A percentile compares a stretch with the other conserved stretches of the same genome.
Conservation (phyloP, 108 stramenopile genomes). For the Nitzschia sp. region DNA sequence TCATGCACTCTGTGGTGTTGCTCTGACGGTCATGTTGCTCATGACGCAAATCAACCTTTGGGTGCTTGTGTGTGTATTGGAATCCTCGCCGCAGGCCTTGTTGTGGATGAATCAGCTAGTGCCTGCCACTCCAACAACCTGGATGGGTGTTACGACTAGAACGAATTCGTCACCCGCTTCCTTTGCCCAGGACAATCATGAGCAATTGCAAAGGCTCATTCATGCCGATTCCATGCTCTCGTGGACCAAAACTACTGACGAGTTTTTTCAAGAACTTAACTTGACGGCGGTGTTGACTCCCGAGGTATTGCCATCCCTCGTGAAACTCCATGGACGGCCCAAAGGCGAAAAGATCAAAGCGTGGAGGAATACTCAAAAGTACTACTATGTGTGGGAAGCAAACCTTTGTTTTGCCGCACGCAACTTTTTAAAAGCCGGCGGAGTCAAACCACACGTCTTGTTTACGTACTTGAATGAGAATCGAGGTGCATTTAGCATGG, state of each 20-base stretch:
- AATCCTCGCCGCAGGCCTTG: not conserved
- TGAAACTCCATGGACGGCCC: not conserved
- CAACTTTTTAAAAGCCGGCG: not conserved
- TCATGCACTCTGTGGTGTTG: not conserved
- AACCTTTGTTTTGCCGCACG: slow-evolving; percentile 9
- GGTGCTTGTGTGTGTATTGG: not conserved
- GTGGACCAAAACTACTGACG: slow-evolving; percentile 1
- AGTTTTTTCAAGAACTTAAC: slow-evolving; percentile 1
- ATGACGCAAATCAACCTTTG: not conserved
- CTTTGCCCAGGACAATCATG: not conserved
- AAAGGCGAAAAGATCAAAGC: not conserved
- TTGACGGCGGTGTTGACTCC: not conserved
- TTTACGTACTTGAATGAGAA: slow-evolving; percentile 47
- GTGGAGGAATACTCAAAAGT: not conserved
- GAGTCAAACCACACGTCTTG: slow-evolving; percentile 42
- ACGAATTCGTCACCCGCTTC: too few species aligned
- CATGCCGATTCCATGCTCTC: not conserved
- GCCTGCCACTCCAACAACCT: too few species aligned
- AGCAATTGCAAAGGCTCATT: not conserved
- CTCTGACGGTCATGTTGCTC: not conserved
- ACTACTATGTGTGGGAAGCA: slow-evolving; percentile 4
- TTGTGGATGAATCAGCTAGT: not conserved
- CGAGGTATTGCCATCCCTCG: not conserved
- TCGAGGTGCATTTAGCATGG: slow-evolving; percentile 41
- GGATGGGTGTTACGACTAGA: too few species aligned